Evolutionary conservation across 2,329 filamentous ascomycete species (phyloP), one percentile per base, ranked within the genome.

Genomic region (Fusarium sp.): DNA sequence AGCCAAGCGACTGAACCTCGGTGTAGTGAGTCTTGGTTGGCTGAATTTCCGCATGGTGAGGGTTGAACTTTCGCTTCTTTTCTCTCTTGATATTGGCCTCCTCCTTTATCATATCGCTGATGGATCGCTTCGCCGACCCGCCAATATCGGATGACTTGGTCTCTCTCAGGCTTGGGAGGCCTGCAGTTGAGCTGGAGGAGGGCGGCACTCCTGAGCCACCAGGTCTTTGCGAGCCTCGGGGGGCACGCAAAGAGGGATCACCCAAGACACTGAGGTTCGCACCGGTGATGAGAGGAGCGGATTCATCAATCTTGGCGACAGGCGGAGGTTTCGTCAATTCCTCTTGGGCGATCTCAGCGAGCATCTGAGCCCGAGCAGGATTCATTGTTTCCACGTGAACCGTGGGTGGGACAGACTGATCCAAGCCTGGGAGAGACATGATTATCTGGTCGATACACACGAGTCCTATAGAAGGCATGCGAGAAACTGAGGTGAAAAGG

Each of bases 291-390:
- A 49, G 42, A 18, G 49, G 58, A 15, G 21, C 41, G 8, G 37
- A 29, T 20, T 45, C 46, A 29, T 71, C 58, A 15, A 36, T 21
- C 55, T 71, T 69, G 15, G 64, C 13, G 9, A 39, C 25, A 17
- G 17, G 31, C 11, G 50, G 25, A 1, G 47, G 52, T 33, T 14
- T 42, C 8, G 39, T 36, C 41, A 47, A 25, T 33, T 62, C 64
- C 20, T 57, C 70, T 27, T 40, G 46, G 14, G 66, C 64, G 39
- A 47, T 64, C 11, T 67, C 48, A 11, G 58, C 37, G 33, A 76
- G 66, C 73, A 74, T 74, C 41, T 46, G 51, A 9, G 45, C 67
- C 15, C 75, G 71, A 56, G 75, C 72, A 29, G 74, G 75, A 42
- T 76, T 76, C 69, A 76, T 73, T 15, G 21, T 43, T 42, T 66